Percentiles rank a stretch among this genome's conserved stretches.
Evolutionary conservation across 257 asterid genomes (phyloP).

Genomic region (Anisodus tanguticus): DNA sequence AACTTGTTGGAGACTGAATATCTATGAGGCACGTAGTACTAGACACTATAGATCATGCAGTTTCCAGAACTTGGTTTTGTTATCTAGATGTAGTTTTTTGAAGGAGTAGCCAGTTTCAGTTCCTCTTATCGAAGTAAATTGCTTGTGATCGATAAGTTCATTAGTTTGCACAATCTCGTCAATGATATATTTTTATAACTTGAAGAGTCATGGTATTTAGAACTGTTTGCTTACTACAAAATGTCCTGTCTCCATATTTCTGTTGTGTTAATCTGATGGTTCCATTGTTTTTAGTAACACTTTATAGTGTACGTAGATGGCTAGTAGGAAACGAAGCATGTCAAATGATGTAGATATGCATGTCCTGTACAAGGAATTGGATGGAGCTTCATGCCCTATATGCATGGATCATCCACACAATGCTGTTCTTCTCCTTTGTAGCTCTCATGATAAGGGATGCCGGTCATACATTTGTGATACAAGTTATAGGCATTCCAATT

Average conservation of each 20-base stretch:
- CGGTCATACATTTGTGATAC: conserved; percentile 91
- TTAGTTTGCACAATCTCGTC: neutral
- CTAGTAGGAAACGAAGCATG: conserved; percentile 91
- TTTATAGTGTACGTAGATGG: conserved; percentile 85
- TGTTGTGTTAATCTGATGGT: conserved; percentile 28
- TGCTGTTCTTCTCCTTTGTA: conserved; percentile 91
- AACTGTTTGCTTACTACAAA: conserved; percentile 9
- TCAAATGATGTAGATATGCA: conserved; percentile 69
- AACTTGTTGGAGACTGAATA: neutral
- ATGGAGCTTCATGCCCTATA: conserved; percentile 88
- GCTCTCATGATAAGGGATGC: conserved; percentile 86
- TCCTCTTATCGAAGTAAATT: neutral
- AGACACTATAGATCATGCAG: neutral
- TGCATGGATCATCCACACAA: conserved; percentile 87
- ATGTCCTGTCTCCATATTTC: neutral
- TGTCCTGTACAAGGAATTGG: conserved; percentile 84
- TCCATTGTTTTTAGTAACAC: conserved; percentile 52
- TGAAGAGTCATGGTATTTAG: conserved; percentile 6
- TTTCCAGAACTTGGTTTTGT: neutral
- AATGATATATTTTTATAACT: neutral
- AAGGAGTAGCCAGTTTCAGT: neutral
- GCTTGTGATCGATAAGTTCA: neutral
- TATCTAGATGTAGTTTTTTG: neutral
- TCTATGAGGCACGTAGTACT: neutral
- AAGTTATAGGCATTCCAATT: conserved; percentile 88